Evolutionary conservation across 169 alveolate genomes (phyloP).

Genomic region (Neospora caninum): DNA sequence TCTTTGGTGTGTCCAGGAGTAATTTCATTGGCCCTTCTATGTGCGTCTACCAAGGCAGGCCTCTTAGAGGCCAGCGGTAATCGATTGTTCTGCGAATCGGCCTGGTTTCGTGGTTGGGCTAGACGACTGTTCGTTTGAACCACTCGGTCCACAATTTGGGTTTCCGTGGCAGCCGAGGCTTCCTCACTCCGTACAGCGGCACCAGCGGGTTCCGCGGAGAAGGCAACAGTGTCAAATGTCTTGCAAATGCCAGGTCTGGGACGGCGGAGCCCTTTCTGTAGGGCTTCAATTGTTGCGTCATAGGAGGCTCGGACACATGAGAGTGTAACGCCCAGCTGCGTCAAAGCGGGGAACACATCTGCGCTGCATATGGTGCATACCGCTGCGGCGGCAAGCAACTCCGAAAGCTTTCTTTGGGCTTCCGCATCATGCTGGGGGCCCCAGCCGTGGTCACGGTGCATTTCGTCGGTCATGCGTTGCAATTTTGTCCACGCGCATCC

Average conservation of each 20-base stretch:
- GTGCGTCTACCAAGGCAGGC: no score
- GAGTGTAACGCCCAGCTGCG: background rate
- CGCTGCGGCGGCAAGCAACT: slow-evolving; percentile 23
- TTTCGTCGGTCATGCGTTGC: background rate
- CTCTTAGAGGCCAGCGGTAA: no score
- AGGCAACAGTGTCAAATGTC: no score
- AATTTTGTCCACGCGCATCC: background rate
- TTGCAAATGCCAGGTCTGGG: background rate
- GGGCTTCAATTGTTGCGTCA: background rate
- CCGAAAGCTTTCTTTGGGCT: background rate
- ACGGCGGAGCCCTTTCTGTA: background rate
- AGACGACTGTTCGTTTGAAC: no score
- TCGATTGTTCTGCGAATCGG: no score
- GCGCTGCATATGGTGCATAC: slow-evolving; percentile 5
- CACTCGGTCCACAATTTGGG: no score
- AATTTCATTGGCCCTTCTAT: no score
- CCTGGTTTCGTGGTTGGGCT: no score
- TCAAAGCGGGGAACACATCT: background rate
- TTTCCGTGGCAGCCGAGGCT: no score
- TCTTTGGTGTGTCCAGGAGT: no score
- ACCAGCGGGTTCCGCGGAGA: no score
- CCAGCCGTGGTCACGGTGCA: slow-evolving; percentile 13
- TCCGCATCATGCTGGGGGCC: background rate
- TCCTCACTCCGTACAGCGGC: no score
- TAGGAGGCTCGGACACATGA: slow-evolving; percentile 27